A percentile compares a stretch with the other conserved stretches of the same genome.
These are phyloP conservation scores for Ilex asprella DNA, from an alignment of 257 asterid genomes.

Conservation along the genomic window DNA sequence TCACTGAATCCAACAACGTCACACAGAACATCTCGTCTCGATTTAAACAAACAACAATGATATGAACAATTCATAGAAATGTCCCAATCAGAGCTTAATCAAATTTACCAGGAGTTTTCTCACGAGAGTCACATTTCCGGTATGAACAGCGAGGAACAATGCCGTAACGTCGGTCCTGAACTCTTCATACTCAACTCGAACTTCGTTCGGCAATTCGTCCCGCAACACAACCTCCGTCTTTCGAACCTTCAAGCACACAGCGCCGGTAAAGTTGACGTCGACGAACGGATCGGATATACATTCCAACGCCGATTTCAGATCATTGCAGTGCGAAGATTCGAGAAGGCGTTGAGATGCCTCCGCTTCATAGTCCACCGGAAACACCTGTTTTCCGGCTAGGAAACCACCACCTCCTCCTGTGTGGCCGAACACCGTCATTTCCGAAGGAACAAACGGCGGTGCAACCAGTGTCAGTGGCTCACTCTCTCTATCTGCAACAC, in stretches of 20 bases:
- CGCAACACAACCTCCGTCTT: constrained; percentile 41
- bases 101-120: constrained; percentile 51
- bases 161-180: constrained; percentile 73
- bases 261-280: constrained; percentile 68
- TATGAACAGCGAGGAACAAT: constrained; percentile 50
- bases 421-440: constrained; percentile 44
- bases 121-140: constrained; percentile 49
- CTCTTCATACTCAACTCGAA: constrained; percentile 50
- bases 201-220: constrained; percentile 45
- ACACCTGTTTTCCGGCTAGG: constrained; percentile 56
- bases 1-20: too few relatives aligned
- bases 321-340: constrained; percentile 45
- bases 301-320: constrained; percentile 44
- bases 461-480: not conserved
- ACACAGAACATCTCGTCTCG: not conserved
- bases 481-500: not conserved
- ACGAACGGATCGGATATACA: constrained; percentile 60
- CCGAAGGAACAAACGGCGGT: constrained; percentile 13
- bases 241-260: constrained; percentile 56
- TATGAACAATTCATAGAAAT: not conserved
- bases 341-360: constrained; percentile 69
- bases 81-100: constrained; percentile 2
- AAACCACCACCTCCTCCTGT: constrained; percentile 43
- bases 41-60: too few relatives aligned
- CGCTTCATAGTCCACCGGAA: constrained; percentile 68